Conservation (phyloP, 2,329 filamentous ascomycete species). For the Tothia fuscella region DNA sequence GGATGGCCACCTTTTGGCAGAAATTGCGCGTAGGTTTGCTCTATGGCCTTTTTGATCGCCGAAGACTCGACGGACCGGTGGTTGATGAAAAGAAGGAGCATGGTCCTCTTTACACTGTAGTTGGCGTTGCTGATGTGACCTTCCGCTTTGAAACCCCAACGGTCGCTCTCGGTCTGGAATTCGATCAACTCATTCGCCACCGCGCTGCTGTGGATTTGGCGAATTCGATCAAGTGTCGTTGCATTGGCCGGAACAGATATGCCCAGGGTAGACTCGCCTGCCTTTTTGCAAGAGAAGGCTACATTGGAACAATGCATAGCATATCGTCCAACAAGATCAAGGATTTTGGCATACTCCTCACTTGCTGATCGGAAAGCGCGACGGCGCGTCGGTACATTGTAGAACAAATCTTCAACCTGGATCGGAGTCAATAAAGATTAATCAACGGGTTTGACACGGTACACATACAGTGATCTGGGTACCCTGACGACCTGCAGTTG, state of each 20-base stretch:
- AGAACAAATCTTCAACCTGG: conserved; percentile 85
- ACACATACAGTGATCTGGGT: conserved; percentile 74
- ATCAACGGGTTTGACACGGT: not conserved
- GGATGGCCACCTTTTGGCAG: conserved; percentile 90
- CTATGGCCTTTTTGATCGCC: conserved; percentile 75
- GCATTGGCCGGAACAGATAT: conserved; percentile 68
- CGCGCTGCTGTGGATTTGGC: conserved; percentile 72
- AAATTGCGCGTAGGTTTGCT: conserved; percentile 79
- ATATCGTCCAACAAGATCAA: conserved; percentile 88
- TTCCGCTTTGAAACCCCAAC: conserved; percentile 72
- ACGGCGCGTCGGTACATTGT: conserved; percentile 81
- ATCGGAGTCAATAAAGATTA: not conserved
- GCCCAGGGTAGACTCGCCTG: conserved; percentile 73
- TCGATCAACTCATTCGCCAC: conserved; percentile 83
- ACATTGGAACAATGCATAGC: conserved; percentile 86
- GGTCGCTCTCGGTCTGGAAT: conserved; percentile 57
- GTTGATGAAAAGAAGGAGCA: conserved; percentile 87
- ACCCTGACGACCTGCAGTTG: conserved; percentile 73
- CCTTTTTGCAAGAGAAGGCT: conserved; percentile 92
- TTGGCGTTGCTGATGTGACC: conserved; percentile 88
- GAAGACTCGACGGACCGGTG: conserved; percentile 86
- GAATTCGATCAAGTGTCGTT: conserved; percentile 67
- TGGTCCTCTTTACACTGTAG: conserved; percentile 83
- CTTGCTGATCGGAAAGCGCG: conserved; percentile 81
- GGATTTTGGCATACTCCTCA: conserved; percentile 95